Evolutionary conservation across 2,329 filamentous ascomycete genomes (phyloP).

Genomic region (Dryadomyces quercivorus): DNA sequence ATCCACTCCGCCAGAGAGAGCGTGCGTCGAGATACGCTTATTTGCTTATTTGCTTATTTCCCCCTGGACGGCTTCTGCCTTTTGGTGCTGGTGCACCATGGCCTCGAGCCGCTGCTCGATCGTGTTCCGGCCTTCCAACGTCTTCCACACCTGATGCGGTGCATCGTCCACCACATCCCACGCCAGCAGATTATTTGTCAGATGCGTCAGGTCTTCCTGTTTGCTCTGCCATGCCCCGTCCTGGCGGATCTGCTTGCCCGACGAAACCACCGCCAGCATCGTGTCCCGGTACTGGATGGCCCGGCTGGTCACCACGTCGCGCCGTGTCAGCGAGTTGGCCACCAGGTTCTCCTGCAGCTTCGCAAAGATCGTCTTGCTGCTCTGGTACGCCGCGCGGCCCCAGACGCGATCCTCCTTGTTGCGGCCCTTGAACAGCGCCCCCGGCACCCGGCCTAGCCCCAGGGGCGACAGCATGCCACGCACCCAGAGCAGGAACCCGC

Average conservation of each 20-base stretch:
- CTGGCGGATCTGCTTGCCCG: constrained; percentile 54
- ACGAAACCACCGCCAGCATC: constrained; percentile 71
- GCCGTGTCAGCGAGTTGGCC: constrained; percentile 69
- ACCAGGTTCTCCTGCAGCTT: constrained; percentile 89
- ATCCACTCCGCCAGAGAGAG: not conserved
- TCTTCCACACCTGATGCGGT: constrained; percentile 78
- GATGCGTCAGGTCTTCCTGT: constrained; percentile 69
- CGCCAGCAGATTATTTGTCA: constrained; percentile 65
- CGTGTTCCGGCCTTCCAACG: constrained; percentile 53
- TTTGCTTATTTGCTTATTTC: not conserved
- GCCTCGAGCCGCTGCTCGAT: constrained; percentile 71
- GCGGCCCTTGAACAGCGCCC: constrained; percentile 71
- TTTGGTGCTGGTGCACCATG: constrained; percentile 34
- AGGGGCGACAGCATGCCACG: constrained; percentile 78
- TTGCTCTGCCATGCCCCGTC: constrained; percentile 68
- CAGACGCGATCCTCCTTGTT: constrained; percentile 74
- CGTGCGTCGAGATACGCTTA: too few species aligned
- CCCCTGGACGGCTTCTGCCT: not conserved
- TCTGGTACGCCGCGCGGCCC: constrained; percentile 66
- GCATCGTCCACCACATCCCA: constrained; percentile 85
- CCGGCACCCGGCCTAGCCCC: constrained; percentile 67
- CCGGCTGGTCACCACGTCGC: constrained; percentile 66
- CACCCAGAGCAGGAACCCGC: constrained; percentile 78
- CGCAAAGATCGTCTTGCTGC: constrained; percentile 75
- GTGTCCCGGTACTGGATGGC: constrained; percentile 68